Percentiles rank a stretch among this genome's conserved stretches.
These are phyloP conservation scores for Colletotrichum godetiae DNA, from an alignment of 2,329 filamentous ascomycete species.

Conservation along the genomic window DNA sequence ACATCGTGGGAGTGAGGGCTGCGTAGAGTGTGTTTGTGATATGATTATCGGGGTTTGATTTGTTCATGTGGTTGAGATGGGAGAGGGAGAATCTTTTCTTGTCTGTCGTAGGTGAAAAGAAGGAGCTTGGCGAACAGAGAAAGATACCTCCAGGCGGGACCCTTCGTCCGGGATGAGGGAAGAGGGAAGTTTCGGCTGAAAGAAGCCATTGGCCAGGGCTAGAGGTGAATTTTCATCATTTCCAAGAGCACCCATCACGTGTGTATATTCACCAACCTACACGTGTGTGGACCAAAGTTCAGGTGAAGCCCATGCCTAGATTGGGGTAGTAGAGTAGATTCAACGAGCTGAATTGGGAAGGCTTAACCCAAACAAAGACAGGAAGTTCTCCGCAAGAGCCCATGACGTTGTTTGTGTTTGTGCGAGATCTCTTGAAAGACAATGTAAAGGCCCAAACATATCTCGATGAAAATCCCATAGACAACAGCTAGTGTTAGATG, in stretches of 20 bases:
- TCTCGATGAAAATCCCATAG: not conserved
- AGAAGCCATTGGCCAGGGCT: not conserved
- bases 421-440: not conserved
- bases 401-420: not conserved
- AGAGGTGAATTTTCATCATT: not conserved
- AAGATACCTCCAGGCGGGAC: too few relatives aligned
- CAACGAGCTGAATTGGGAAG: not conserved
- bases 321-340: not conserved
- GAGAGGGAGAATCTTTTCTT: not conserved
- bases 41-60: too few relatives aligned
- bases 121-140: too few relatives aligned
- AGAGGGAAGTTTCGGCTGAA: not conserved
- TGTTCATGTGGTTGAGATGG: not conserved
- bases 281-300: not conserved
- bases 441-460: not conserved
- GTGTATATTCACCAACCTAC: not conserved
- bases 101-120: not conserved
- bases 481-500: not conserved
- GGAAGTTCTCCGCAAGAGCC: not conserved
- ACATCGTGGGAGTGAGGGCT: not conserved
- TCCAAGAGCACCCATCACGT: not conserved
- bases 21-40: not conserved
- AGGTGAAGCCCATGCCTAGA: not conserved
- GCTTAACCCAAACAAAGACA: not conserved
- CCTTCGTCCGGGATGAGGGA: not conserved